Evolutionary conservation across 495 filamentous ascomycete genomes (phyloP), one percentile per base, ranked within the genome.

Genomic region (Clohesyomyces aquaticus): DNA sequence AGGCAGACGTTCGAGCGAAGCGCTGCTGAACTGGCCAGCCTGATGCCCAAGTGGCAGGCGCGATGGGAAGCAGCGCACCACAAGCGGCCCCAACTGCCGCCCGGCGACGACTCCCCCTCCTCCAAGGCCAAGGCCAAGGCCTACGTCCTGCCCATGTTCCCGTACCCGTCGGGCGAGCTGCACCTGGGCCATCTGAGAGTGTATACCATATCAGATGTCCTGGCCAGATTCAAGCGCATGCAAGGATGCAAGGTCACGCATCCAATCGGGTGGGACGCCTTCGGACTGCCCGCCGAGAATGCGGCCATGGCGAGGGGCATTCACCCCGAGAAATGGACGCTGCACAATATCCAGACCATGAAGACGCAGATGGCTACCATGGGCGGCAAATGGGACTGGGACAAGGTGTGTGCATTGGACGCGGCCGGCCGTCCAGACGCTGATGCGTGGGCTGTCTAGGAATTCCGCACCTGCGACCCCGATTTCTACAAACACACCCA

Each of bases 251-350:
- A 89, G 54, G 91, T 96, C 28, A 72, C 95, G 22, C 83, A 94
- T 53, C 91, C 91, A 26, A 95, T 96, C 85, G 91, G 91, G 2
- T 96, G 91, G 91, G 91, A 96, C 80, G 91, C 90, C 19, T 95
- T 96, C 72, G 91, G 91, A 2, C 77, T 96, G 43, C 91, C 91
- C 9, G 91, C 91, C 35, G 91, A 96, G 77, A 96, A 96, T 77
- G 91, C 91, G 18, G 91, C 91, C n/a, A 93, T 96, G 61, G 90
- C 95, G 76, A 78, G 87, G 53, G 89, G 90, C 35, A 79, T 93
- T 61, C 82, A 91, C 74, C 90, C 91, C 6, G 87, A 83, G 12
- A 77, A 76, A 0, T 96, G 91, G 91, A 96, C 91, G 19, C 80
- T 79, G 69, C 72, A 80, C 49, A 96, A 96, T 73, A 95, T 96